Percentiles rank a stretch among this genome's conserved stretches.
Evolutionary conservation across 352 stramenopile species (phyloP).

Genomic region (Globisporangium alternatum): DNA sequence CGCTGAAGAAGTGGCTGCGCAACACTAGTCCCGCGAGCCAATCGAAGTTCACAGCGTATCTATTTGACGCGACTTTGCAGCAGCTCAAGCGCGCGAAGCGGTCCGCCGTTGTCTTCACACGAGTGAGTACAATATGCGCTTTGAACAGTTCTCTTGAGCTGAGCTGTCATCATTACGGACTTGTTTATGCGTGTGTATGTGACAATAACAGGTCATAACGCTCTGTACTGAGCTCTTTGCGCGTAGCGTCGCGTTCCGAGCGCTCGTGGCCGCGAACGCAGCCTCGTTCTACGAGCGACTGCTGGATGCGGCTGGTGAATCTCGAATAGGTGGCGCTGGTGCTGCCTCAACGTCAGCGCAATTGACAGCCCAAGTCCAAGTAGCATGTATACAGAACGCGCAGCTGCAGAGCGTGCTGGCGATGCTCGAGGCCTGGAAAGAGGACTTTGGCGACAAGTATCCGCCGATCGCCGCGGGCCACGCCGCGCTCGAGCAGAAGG

Average conservation of each 20-base stretch:
- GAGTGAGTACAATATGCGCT: slow-evolving; percentile 4
- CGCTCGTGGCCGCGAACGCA: slow-evolving; percentile 37
- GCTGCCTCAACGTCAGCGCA: not conserved
- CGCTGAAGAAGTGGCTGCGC: slow-evolving; percentile 32
- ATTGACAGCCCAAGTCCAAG: slow-evolving; percentile 14
- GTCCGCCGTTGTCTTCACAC: slow-evolving; percentile 19
- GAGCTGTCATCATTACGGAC: not conserved
- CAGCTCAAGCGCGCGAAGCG: slow-evolving; percentile 23
- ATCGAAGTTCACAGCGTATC: slow-evolving; percentile 24
- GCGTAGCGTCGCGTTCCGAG: slow-evolving; percentile 48
- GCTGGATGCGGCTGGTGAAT: slow-evolving; percentile 40
- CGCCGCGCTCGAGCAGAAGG: slow-evolving; percentile 38
- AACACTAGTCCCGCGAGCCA: slow-evolving; percentile 23
- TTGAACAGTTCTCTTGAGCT: not conserved
- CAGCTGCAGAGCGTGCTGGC: slow-evolving; percentile 28
- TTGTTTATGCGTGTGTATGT: not conserved
- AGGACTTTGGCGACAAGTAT: slow-evolving; percentile 56
- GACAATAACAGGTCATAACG: slow-evolving; percentile 19
- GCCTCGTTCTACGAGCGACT: slow-evolving; percentile 46
- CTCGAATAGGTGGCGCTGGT: not conserved
- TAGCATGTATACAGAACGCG: not conserved
- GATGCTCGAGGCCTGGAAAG: slow-evolving; percentile 61
- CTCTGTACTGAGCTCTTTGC: slow-evolving; percentile 59
- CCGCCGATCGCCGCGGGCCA: slow-evolving; percentile 52
- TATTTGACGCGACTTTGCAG: slow-evolving; percentile 22